Evolutionary conservation across 129 eudicot species (phyloP).

Genomic region (Centella asiatica): DNA sequence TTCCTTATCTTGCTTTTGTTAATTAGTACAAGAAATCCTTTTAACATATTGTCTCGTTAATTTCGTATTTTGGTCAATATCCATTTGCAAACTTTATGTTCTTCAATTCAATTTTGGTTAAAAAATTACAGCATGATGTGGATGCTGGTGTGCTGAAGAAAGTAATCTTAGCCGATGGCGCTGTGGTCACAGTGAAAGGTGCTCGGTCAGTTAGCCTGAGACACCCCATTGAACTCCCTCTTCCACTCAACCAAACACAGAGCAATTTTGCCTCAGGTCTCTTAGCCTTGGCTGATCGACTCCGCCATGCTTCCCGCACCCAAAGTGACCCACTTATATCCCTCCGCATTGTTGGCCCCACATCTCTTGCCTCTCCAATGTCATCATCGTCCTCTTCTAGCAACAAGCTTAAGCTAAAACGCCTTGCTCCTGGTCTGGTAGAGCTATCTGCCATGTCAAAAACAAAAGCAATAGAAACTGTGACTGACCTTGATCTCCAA

Average conservation of each 20-base stretch:
- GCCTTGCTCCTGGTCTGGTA: slow-evolving; percentile 95
- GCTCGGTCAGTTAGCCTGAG: slow-evolving; percentile 96
- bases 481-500: slow-evolving; percentile 49
- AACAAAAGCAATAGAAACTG: slow-evolving; percentile 24
- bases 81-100: not conserved
- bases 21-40: too few species aligned
- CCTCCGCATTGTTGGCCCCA: slow-evolving; percentile 95
- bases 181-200: slow-evolving; percentile 89
- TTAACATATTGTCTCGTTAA: not conserved
- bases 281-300: slow-evolving; percentile 65
- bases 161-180: slow-evolving; percentile 91
- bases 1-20: too few species aligned
- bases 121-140: slow-evolving; percentile 78
- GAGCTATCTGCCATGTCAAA: slow-evolving; percentile 80
- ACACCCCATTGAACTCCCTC: slow-evolving; percentile 88
- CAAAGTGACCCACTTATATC: slow-evolving; percentile 58
- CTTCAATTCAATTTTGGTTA: not conserved
- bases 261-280: slow-evolving; percentile 81
- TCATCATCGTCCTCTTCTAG: slow-evolving; percentile 58
- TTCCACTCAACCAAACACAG: slow-evolving; percentile 57
- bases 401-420: slow-evolving; percentile 81
- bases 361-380: slow-evolving; percentile 79
- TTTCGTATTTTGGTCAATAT: not conserved
- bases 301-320: slow-evolving; percentile 56
- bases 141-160: slow-evolving; percentile 95